A percentile compares a stretch with the other conserved stretches of the same genome.
These are phyloP conservation scores for Chondrus crispus DNA, from an alignment of 23 red algal genomes.

Conservation along the genomic window DNA sequence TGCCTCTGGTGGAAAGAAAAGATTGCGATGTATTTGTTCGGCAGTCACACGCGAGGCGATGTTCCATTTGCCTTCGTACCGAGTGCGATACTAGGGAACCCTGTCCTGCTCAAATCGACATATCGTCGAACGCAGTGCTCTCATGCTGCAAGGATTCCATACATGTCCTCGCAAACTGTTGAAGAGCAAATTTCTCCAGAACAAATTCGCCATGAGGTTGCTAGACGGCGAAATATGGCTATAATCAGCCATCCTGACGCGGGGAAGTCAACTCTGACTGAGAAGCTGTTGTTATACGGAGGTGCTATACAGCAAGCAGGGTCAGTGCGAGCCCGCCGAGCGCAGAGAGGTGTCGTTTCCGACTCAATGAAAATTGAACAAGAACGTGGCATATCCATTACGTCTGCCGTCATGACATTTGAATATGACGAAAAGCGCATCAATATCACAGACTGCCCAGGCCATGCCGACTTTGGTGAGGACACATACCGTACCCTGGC, in stretches of 20 bases:
- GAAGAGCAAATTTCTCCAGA: too few species aligned
- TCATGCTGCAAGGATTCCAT: too few species aligned
- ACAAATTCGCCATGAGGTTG: slow-evolving; percentile 48
- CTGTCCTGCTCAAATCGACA: too few species aligned
- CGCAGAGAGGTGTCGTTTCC: slow-evolving; percentile 54
- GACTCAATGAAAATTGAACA: slow-evolving; percentile 86
- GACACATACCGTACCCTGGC: slow-evolving; percentile 77
- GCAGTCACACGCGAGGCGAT: too few species aligned
- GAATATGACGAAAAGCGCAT: slow-evolving; percentile 65
- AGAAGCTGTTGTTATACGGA: slow-evolving; percentile 79
- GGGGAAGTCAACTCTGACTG: slow-evolving; percentile 83
- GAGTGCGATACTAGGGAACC: too few species aligned
- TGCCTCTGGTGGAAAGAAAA: too few species aligned
- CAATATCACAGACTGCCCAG: slow-evolving; percentile 76
- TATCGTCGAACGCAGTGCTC: too few species aligned
- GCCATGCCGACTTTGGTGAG: slow-evolving; percentile 81
- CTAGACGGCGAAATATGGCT: slow-evolving; percentile 78
- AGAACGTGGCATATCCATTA: slow-evolving; percentile 82
- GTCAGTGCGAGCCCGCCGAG: slow-evolving; percentile 68
- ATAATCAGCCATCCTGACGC: slow-evolving; percentile 91
- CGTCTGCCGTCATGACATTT: slow-evolving; percentile 87
- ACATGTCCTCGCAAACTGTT: too few species aligned
- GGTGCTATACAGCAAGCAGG: slow-evolving; percentile 87
- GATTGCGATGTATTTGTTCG: too few species aligned
- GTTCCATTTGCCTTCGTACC: too few species aligned